phyloP scores from a whole-genome alignment of 2,329 filamentous ascomycete genomes.

The Capronia epimyces region DNA sequence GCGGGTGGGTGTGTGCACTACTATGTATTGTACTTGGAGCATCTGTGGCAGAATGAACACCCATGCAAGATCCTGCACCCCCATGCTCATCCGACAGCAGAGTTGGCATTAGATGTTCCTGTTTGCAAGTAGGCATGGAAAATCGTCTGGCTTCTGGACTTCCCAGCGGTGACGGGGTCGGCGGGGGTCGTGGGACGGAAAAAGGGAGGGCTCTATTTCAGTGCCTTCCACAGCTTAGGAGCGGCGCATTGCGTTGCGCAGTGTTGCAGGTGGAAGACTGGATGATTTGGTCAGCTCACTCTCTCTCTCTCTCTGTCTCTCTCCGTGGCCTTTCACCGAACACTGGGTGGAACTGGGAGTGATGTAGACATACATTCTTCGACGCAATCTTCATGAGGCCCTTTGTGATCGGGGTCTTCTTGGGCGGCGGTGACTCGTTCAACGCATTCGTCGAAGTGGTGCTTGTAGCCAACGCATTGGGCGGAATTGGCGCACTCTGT shows the following conservation, averaged over 20 bases:
- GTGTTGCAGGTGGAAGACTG: slow-evolving; percentile 98
- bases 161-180: background rate
- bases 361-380: slow-evolving; percentile 80
- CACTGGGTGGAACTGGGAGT: background rate
- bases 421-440: slow-evolving; percentile 73
- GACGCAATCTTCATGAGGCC: slow-evolving; percentile 86
- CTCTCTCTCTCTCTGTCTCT: background rate
- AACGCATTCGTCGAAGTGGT: slow-evolving; percentile 97
- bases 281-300: slow-evolving; percentile 4
- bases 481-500: slow-evolving; percentile 87
- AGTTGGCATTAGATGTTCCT: background rate
- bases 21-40: slow-evolving; percentile 1
- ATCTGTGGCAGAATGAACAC: background rate
- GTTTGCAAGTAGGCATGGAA: background rate
- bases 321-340: no score
- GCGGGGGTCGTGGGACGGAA: background rate
- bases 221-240: slow-evolving; percentile 86
- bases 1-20: background rate
- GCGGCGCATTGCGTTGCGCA: slow-evolving; percentile 90
- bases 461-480: slow-evolving; percentile 81
- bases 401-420: slow-evolving; percentile 66
- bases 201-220: slow-evolving; percentile 63
- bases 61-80: background rate
- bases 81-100: background rate
- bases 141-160: background rate